phyloP scores from a whole-genome alignment of 73 alveolate genomes.

The Paramecium tetraurelia region DNA sequence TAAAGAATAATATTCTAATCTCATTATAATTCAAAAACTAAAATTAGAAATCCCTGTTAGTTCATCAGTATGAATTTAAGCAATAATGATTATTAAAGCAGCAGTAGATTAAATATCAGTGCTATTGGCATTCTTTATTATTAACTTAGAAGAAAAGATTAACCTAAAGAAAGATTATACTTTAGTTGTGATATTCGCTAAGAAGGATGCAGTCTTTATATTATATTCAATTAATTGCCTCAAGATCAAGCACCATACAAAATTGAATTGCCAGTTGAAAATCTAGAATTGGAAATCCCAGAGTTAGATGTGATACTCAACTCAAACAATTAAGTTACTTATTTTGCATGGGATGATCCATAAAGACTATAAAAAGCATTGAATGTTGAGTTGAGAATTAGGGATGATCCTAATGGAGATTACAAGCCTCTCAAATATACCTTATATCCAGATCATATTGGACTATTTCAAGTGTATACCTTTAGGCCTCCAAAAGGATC shows the following conservation, averaged over 20 bases:
- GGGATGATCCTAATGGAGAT: not conserved
- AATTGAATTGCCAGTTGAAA: not conserved
- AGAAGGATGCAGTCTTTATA: slow-evolving; percentile 39
- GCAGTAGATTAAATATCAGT: slow-evolving; percentile 39
- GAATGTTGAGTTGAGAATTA: not conserved
- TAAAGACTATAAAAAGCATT: not conserved
- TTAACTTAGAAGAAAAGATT: not conserved
- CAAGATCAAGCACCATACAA: slow-evolving; percentile 27
- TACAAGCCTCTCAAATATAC: not conserved
- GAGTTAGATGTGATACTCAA: not conserved
- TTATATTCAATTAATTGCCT: not conserved
- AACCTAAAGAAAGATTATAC: not conserved
- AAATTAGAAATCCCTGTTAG: not conserved
- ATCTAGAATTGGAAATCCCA: not conserved
- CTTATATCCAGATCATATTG: not conserved
- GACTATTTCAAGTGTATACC: not conserved
- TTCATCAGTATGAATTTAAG: not conserved
- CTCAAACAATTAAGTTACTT: not conserved
- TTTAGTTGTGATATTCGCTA: slow-evolving; percentile 52
- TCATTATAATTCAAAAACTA: not conserved
- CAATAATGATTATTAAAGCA: not conserved
- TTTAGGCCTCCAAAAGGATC: not conserved
- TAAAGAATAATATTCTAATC: not conserved
- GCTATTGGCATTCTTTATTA: slow-evolving; percentile 39
- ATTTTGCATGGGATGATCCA: slow-evolving; percentile 58